These are phyloP conservation scores for Pichia sp. DNA, from an alignment of 1,139 yeast species.

Conservation along the genomic window DNA sequence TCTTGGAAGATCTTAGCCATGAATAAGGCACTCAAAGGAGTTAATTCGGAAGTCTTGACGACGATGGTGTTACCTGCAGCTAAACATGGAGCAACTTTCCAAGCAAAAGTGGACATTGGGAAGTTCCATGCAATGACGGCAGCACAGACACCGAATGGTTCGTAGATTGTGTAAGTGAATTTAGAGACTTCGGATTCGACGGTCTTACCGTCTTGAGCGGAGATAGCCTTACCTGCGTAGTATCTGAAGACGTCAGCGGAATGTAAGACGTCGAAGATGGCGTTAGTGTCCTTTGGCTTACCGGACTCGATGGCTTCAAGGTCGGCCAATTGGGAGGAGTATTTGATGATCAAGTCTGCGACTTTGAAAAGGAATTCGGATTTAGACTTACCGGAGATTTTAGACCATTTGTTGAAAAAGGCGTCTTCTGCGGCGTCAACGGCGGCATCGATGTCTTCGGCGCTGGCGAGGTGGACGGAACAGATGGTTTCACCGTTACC, in stretches of 20 bases:
- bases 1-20: slow-evolving; percentile 45
- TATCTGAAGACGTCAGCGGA: slow-evolving; percentile 50
- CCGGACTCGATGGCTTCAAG: slow-evolving; percentile 68
- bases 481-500: slow-evolving; percentile 53
- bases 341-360: slow-evolving; percentile 49
- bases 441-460: slow-evolving; percentile 50
- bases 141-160: slow-evolving; percentile 61
- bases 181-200: slow-evolving; percentile 52
- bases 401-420: slow-evolving; percentile 35
- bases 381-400: slow-evolving; percentile 29
- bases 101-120: slow-evolving; percentile 57
- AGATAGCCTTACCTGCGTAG: slow-evolving; percentile 59
- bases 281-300: slow-evolving; percentile 46
- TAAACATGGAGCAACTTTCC: slow-evolving; percentile 62
- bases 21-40: slow-evolving; percentile 53
- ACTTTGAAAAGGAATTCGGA: slow-evolving; percentile 48
- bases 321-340: slow-evolving; percentile 49
- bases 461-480: slow-evolving; percentile 49
- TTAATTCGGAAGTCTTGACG: slow-evolving; percentile 55
- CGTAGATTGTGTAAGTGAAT: slow-evolving; percentile 54
- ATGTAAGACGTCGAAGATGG: slow-evolving; percentile 47
- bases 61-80: slow-evolving; percentile 61
- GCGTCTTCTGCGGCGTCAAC: slow-evolving; percentile 51
- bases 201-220: slow-evolving; percentile 45
- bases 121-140: slow-evolving; percentile 66